Base-by-base conservation (phyloP, 345 rosid species). In the Acer yangbiense region DNA sequence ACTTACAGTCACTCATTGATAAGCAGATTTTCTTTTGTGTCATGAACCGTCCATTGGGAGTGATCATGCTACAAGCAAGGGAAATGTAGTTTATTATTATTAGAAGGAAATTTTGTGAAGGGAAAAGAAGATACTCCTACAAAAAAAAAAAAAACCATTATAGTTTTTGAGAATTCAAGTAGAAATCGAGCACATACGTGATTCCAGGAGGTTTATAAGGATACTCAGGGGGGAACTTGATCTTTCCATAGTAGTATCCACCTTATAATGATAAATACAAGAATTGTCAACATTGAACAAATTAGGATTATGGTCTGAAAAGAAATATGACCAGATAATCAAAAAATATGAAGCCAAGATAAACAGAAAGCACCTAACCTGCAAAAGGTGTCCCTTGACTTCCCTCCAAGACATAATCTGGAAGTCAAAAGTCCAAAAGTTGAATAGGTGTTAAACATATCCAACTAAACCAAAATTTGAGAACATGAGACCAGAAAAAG, bases 121-220 rank as follows among this genome's bases (percentile, higher is more conserved):
- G 9, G 46, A 65, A 14, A 67, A 79, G 68, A 29, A 57, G 25
- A 14, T 8, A 14, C 68, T 7, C 48, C 35, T 14, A 4, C 6
- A 35, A 35, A 29, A 29, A 35, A 73, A 21, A 35, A 41, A n/a
- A 57, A 32, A 35, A 46, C 2, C 67, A 68, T 41, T 44, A 63
- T 44, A 82, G 7, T 68, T 66, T 17, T 13, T 23, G 18, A 64
- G 69, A 79, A 78, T 72, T 21, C 52, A 35, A 68, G 71, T 14
- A 27, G 77, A 43, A 74, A 76, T 4, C 71, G 77, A 71, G 78
- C 65, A 41, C 88, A 54, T 88, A 96, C 99, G 94, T 93, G 81
- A 96, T 96, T 83, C 99, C 99, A 12, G 99, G 99, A 85, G 98
- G 99, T 84, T 92, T 96, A 75, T 90, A 94, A 14, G 99, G 99